Conservation (phyloP, 257 asterid genomes). For the Gynochthodes officinalis region DNA sequence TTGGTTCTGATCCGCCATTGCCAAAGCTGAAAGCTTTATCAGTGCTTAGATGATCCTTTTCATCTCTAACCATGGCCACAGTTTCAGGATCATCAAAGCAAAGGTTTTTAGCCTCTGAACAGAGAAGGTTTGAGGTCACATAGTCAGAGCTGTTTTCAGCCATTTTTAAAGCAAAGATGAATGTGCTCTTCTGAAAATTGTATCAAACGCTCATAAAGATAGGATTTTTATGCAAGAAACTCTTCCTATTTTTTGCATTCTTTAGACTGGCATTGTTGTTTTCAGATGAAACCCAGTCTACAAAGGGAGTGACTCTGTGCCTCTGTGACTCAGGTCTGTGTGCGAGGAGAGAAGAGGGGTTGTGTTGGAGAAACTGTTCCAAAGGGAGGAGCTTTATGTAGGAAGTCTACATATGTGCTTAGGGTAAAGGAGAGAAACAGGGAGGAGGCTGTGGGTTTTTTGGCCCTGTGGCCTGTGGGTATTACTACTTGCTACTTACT, state of each 20-base stretch:
- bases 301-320: slow-evolving; percentile 6
- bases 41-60: slow-evolving; percentile 23
- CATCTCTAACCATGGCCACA: slow-evolving; percentile 18
- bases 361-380: slow-evolving; percentile 34
- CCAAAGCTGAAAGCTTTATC: slow-evolving; percentile 32
- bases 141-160: slow-evolving; percentile 39
- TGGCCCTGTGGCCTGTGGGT: slow-evolving; percentile 15
- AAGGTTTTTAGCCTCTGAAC: slow-evolving; percentile 36
- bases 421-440: slow-evolving; percentile 50
- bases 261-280: background rate
- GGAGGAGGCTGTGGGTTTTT: slow-evolving; percentile 24
- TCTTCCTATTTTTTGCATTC: slow-evolving; percentile 7
- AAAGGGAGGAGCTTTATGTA: slow-evolving; percentile 47
- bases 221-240: slow-evolving; percentile 1
- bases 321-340: slow-evolving; percentile 14
- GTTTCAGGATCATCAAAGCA: slow-evolving; percentile 45
- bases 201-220: slow-evolving; percentile 24
- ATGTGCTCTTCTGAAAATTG: slow-evolving; percentile 1
- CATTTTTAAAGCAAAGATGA: slow-evolving; percentile 31
- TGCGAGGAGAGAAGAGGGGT: slow-evolving; percentile 29
- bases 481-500: slow-evolving; percentile 24
- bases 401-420: slow-evolving; percentile 46
- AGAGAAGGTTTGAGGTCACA: slow-evolving; percentile 42
- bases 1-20: slow-evolving; percentile 39
- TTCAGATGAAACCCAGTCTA: slow-evolving; percentile 1